Evolutionary conservation across 257 asterid species (phyloP), one percentile per base, ranked within the genome.

Genomic region (Solanum bulbocastanum): DNA sequence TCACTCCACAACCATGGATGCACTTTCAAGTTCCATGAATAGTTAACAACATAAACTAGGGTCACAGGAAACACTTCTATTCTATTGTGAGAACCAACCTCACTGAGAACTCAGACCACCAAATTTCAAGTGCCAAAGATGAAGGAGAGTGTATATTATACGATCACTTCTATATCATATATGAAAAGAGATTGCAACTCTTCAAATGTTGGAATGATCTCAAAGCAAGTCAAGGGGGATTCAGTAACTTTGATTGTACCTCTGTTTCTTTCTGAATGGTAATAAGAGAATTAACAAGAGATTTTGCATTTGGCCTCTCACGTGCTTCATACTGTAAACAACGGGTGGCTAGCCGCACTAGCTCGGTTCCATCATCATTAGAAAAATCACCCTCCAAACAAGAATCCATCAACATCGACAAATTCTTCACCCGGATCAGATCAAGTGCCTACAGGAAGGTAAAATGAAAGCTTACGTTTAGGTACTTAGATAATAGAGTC

Each of bases 341-440:
- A 40, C 99, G 96, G 16, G 98, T 92, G 27, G 99, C 98, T 86
- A 96, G 85, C 42, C 95, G 89, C 84, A 96, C 99, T 93, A 96
- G 72, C 90, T 94, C 98, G 18, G 98, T 96, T 69, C 98, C 99
- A 86, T 95, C 99, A 62, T 96, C 97, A 44, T 93, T 95, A 20
- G 99, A 95, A 83, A 95, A 92, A 82, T 94, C 98, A 35, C 99
- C 99, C 92, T 96, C 99, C 92, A 96, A 90, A 89, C 99, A 94
- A 81, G 99, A 96, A 93, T 96, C 99, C 89, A 93, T 96, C 44
- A 96, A 93, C 95, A 92, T 94, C 83, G 91, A 92, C 71, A 94
- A 92, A 89, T 96, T 96, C 92, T 91, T 92, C 56, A 90, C 94
- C 32, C 98, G 96, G 71, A 96, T 96, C n/a, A 96, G 94, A 94